A percentile compares a stretch with the other conserved stretches of the same genome.
Conservation (phyloP, 2,329 filamentous ascomycete species). For the Conoideocrella luteorostrata region DNA sequence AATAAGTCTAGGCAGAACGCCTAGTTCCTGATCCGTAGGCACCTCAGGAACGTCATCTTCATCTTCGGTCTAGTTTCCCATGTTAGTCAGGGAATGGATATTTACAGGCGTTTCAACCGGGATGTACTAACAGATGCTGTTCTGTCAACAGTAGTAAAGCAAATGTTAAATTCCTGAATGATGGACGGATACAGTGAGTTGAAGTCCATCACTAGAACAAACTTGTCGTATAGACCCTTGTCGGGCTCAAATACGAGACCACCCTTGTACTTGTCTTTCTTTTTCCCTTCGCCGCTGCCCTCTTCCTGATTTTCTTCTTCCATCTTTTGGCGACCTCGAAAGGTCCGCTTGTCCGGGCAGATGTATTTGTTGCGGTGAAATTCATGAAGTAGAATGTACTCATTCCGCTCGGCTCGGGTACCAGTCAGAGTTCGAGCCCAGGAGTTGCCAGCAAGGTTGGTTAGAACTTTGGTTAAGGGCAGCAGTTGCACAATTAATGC, state of each 20-base stretch:
- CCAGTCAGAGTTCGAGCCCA: slow-evolving; percentile 95
- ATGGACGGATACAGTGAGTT: slow-evolving; percentile 98
- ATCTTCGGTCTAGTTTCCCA: slow-evolving; percentile 46
- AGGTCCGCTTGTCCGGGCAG: slow-evolving; percentile 87
- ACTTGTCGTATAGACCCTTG: slow-evolving; percentile 96
- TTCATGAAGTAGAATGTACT: slow-evolving; percentile 97
- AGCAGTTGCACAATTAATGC: slow-evolving; percentile 86
- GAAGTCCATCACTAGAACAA: slow-evolving; percentile 99
- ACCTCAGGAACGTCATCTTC: slow-evolving; percentile 88
- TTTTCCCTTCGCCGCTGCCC: slow-evolving; percentile 70
- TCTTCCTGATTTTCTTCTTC: slow-evolving; percentile 67
- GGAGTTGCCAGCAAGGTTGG: slow-evolving; percentile 94
- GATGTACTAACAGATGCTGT: slow-evolving; percentile 53
- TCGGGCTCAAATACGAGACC: slow-evolving; percentile 97
- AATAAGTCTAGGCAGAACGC: slow-evolving; percentile 86
- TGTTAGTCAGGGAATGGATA: slow-evolving; percentile 19
- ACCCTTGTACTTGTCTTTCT: slow-evolving; percentile 99
- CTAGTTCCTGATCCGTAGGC: slow-evolving; percentile 68
- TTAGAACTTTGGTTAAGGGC: slow-evolving; percentile 88
- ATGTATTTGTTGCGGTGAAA: slow-evolving; percentile 97
- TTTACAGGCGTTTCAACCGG: not conserved
- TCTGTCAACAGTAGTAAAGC: slow-evolving; percentile 94
- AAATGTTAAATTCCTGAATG: slow-evolving; percentile 99
- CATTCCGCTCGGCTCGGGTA: slow-evolving; percentile 93
- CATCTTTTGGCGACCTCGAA: slow-evolving; percentile 64